These are phyloP conservation scores for Linaria vulgaris DNA, from an alignment of 257 asterid species.

Conservation along the genomic window DNA sequence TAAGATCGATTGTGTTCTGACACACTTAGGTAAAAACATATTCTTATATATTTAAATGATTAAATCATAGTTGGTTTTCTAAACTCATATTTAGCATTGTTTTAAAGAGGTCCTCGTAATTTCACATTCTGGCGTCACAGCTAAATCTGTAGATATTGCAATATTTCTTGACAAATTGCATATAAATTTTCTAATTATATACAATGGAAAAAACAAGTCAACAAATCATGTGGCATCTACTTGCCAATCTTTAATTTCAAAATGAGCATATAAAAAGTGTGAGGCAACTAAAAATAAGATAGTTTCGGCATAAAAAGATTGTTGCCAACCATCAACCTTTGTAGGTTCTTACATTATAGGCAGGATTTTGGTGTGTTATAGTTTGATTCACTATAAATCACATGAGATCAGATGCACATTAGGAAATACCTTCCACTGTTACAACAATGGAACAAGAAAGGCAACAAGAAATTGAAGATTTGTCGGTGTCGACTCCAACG, in stretches of 20 bases:
- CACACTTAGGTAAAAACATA: too few species aligned
- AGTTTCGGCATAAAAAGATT: conserved; percentile 63
- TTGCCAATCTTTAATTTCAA: neutral
- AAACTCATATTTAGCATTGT: too few species aligned
- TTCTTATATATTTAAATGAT: too few species aligned
- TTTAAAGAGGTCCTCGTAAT: too few species aligned
- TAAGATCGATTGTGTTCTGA: too few species aligned
- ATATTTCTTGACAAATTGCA: too few species aligned
- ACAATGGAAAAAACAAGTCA: too few species aligned
- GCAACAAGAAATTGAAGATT: conserved; percentile 60
- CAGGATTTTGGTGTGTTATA: conserved; percentile 35
- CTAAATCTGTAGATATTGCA: too few species aligned
- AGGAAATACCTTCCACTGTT: conserved; percentile 2
- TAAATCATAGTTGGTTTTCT: too few species aligned
- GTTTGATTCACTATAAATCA: conserved; percentile 25
- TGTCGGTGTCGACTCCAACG: conserved; percentile 53
- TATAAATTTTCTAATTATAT: too few species aligned
- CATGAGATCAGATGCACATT: conserved; percentile 15
- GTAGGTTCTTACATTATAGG: conserved; percentile 38
- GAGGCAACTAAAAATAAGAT: conserved; percentile 52
- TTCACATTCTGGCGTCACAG: too few species aligned
- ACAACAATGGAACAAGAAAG: conserved; percentile 44
- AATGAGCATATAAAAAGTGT: conserved; percentile 40
- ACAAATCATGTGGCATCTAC: neutral
- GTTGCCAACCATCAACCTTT: conserved; percentile 47